A percentile compares a stretch with the other conserved stretches of the same genome.
Conservation (phyloP, 2,329 filamentous ascomycete genomes). For the Diaporthe capsici region DNA sequence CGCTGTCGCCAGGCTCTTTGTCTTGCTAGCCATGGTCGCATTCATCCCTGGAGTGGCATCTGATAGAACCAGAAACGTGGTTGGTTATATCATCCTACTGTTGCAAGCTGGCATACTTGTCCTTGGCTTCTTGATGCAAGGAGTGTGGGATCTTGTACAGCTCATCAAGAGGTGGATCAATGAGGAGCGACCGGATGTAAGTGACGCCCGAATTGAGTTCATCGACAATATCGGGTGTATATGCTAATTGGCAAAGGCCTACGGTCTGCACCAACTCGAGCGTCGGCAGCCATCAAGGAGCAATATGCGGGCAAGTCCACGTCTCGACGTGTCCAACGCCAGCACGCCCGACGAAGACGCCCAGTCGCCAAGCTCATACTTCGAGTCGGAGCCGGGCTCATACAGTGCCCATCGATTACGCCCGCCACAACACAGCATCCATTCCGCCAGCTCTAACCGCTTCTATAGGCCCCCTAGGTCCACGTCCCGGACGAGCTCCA, state of each 20-base stretch:
- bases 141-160: not conserved
- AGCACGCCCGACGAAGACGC: slow-evolving; percentile 1
- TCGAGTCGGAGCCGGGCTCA: not conserved
- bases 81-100: not conserved
- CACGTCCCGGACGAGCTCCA: not conserved
- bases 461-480: slow-evolving; percentile 15
- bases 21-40: not conserved
- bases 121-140: not conserved
- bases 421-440: slow-evolving; percentile 4
- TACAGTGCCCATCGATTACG: not conserved
- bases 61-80: not conserved
- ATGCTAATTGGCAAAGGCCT: not conserved
- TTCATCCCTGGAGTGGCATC: slow-evolving; percentile 1
- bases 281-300: slow-evolving; percentile 7
- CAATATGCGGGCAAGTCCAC: not conserved
- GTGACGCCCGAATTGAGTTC: not conserved
- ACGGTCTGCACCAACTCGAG: slow-evolving; percentile 9
- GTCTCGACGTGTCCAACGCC: not conserved
- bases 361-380: not conserved
- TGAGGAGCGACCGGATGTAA: slow-evolving; percentile 16
- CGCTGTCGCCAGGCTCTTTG: slow-evolving; percentile 51
- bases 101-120: slow-evolving; percentile 13
- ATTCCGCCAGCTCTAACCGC: slow-evolving; percentile 3
- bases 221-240: not conserved
- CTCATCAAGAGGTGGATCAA: not conserved